phyloP scores from a whole-genome alignment of 331 rosid genomes.

The Phaseolus coccineus region DNA sequence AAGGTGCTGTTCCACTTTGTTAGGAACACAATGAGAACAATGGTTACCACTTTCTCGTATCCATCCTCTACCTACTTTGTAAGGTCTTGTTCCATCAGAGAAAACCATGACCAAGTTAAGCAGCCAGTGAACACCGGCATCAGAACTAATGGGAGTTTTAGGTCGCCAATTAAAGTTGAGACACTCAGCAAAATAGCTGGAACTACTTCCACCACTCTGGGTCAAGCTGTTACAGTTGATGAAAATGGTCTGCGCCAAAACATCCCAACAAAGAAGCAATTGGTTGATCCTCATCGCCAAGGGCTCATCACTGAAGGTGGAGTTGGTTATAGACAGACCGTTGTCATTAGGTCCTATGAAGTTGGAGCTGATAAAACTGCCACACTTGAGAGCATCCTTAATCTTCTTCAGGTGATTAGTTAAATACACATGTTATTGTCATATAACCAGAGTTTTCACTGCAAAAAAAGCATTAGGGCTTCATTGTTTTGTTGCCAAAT shows the following conservation, averaged over 20 bases:
- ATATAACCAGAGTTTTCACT: neutral
- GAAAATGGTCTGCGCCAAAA: conserved; percentile 67
- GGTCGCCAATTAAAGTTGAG: conserved; percentile 49
- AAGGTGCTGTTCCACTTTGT: neutral
- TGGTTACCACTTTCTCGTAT: conserved; percentile 59
- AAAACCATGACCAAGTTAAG: conserved; percentile 51
- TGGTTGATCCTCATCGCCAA: conserved; percentile 79
- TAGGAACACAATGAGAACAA: conserved; percentile 17
- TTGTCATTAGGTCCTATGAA: conserved; percentile 89
- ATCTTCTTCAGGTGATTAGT: conserved; percentile 77
- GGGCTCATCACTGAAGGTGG: conserved; percentile 80
- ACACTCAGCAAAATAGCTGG: conserved; percentile 45
- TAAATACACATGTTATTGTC: neutral
- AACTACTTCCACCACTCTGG: conserved; percentile 38
- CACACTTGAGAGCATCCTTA: conserved; percentile 84
- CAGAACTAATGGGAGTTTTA: conserved; percentile 57
- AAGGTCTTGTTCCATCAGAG: conserved; percentile 61
- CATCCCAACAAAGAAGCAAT: conserved; percentile 84
- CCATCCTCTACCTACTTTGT: conserved; percentile 46
- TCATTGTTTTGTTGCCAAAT: conserved; percentile 19
- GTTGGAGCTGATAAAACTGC: conserved; percentile 95
- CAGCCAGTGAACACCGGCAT: conserved; percentile 54
- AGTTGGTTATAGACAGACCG: conserved; percentile 82
- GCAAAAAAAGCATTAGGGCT: neutral
- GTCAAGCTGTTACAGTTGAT: conserved; percentile 42